Base-by-base conservation (phyloP, 208 protist species). In the Balamuthia mandrillaris region DNA sequence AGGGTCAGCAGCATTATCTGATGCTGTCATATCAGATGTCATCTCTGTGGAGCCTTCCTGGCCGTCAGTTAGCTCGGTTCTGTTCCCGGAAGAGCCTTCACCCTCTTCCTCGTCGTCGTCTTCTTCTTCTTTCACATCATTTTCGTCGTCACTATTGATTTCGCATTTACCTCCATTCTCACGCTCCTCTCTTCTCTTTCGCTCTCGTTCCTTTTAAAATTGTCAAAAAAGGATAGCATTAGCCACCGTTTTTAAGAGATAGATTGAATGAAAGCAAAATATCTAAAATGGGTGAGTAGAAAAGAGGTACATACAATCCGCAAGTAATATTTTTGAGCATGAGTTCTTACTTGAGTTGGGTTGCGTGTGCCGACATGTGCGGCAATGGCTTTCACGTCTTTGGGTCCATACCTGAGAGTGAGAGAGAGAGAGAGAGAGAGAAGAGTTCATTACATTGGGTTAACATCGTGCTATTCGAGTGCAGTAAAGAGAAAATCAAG, bases 291-390 rank as follows among this genome's bases (percentile, higher is more conserved):
- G n/a, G n/a, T n/a, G n/a, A n/a, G n/a, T n/a, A n/a, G n/a, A n/a
- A n/a, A n/a, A n/a, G n/a, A n/a, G n/a, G n/a, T n/a, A 18, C 86
- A 33, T 33, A 86, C 88, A 39, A 90, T 90, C 42, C 87, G 72
- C 1, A 89, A 33, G 47, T 90, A 90, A 44, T 90, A 90, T 44
- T 90, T 90, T 61, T 90, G 88, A 1, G 88, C 88, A 41, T 90
- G 88, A 10, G 88, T 90, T 29, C 88, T n/a, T 21, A 90, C 88
- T 65, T 90, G 88, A 5, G 88, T 90, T n/a, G 88, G 35, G 68
- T 90, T 90, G 51, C 88, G 74, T 1, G 81, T 90, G 14, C 78
- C 81, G 1, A 90, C 88, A 54, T 86, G 54, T 16, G 42, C 39
- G 31, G 86, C 66, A 68, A 90, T 90, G 0, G 88, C 58, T 31